Evolutionary conservation across 2,329 filamentous ascomycete genomes (phyloP), one percentile per base, ranked within the genome.

Genomic region (Calonectria henricotiae): DNA sequence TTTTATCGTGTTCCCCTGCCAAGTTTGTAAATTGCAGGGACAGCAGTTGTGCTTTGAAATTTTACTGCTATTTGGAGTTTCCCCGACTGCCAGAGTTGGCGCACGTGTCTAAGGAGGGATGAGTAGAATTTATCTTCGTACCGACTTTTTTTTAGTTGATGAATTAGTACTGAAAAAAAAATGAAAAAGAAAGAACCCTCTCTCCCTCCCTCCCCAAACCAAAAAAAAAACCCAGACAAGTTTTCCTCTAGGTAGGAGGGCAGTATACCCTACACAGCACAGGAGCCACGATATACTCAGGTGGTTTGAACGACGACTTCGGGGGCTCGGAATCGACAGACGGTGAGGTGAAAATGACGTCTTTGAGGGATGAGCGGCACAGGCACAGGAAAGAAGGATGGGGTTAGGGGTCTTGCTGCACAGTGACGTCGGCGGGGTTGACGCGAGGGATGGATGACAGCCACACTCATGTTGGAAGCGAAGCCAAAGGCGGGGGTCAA

Each of bases 381-480:
- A 35, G 32, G 37, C 32, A 35, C 20, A 55, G 39, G 20, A 37
- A 39, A 60, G 20, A 23, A 46, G 47, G 58, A 54, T 32, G 35
- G 35, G 62, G 30, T 15, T 43, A 46, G 30, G 39, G 44, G 62
- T 49, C 35, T 49, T 25, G 20, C 58, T 70, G 68, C 68, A 70
- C 37, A 37, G 66, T 70, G 68, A 70, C 68, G 68, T 70, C 63
- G 63, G 68, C 58, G 68, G 68, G 68, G 68, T 64, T 30, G 49
- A n/a, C 17, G 65, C 25, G 47, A 54, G 51, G 51, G 39, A 55
- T 54, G 27, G 51, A 62, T 54, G 61, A 54, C 65, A 58, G 46
- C 58, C 41, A 58, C 46, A 63, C 32, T 55, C 20, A 55, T 35
- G 51, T 37, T 25, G 32, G 51, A 55, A 55, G 12, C 51, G 32